Conservation (phyloP, 805 yeast genomes). For the Kluyveromyces siamensis region DNA sequence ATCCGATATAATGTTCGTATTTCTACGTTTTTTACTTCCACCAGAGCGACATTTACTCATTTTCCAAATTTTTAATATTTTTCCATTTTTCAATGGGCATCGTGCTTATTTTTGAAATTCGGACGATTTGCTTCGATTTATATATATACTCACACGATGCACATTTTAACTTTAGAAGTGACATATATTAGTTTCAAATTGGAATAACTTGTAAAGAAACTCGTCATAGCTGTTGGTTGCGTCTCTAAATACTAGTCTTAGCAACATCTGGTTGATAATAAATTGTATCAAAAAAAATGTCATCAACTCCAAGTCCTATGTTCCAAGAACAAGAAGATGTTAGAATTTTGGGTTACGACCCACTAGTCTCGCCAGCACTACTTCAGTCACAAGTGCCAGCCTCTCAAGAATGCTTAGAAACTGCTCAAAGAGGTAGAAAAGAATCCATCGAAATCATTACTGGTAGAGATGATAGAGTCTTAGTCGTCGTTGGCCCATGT, state of each 20-base stretch:
- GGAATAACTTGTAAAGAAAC: too few relatives aligned
- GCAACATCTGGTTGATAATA: neutral
- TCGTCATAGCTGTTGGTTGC: too few relatives aligned
- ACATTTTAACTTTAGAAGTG: neutral
- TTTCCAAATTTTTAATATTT: neutral
- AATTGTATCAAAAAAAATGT: neutral
- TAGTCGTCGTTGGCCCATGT: conserved; percentile 93
- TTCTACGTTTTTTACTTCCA: neutral
- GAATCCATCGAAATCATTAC: conserved; percentile 67
- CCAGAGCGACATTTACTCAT: neutral
- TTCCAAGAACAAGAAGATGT: conserved; percentile 63
- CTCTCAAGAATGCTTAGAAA: conserved; percentile 40
- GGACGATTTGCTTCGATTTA: neutral
- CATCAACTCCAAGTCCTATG: conserved; percentile 15
- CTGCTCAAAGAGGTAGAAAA: conserved; percentile 69
- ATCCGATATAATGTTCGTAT: too few relatives aligned
- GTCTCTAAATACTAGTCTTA: neutral
- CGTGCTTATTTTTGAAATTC: neutral
- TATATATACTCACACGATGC: neutral
- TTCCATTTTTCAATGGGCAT: neutral
- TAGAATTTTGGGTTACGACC: conserved; percentile 84
- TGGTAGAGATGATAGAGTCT: conserved; percentile 71
- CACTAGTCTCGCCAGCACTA: conserved; percentile 86
- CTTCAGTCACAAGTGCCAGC: conserved; percentile 80
- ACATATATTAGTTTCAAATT: too few relatives aligned